A percentile compares a stretch with the other conserved stretches of the same genome.
phyloP scores from a whole-genome alignment of 2,329 filamentous ascomycete genomes.

The Berkeleyomyces basicola region DNA sequence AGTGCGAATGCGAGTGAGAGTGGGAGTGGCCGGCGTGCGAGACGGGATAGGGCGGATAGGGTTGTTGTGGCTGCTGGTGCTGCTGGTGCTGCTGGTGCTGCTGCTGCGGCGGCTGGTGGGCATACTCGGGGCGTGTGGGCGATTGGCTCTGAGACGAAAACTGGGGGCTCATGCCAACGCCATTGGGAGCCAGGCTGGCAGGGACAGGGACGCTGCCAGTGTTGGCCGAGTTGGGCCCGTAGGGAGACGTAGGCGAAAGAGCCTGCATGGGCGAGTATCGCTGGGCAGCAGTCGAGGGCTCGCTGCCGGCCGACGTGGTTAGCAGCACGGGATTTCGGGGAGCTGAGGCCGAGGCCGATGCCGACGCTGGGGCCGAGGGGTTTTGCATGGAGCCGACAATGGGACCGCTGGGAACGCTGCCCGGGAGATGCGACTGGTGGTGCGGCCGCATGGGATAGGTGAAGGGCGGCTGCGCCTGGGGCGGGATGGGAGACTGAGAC shows the following conservation, averaged over 20 bases:
- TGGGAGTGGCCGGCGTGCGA: not conserved
- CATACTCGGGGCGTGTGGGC: constrained; percentile 53
- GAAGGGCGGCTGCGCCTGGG: constrained; percentile 52
- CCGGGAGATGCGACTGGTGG: constrained; percentile 55
- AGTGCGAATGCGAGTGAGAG: constrained; percentile 23
- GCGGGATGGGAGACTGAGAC: constrained; percentile 15
- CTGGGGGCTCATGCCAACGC: constrained; percentile 55
- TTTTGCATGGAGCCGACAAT: constrained; percentile 15
- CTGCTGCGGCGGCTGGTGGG: constrained; percentile 20
- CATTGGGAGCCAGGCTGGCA: constrained; percentile 79
- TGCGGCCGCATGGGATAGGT: constrained; percentile 72
- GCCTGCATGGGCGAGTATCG: constrained; percentile 94
- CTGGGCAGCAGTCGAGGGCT: constrained; percentile 69
- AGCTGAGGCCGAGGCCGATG: constrained; percentile 50
- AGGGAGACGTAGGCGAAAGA: constrained; percentile 64
- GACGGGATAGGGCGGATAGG: constrained; percentile 3
- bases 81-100: constrained; percentile 7
- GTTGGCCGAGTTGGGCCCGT: constrained; percentile 45
- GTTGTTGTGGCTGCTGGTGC: constrained; percentile 1
- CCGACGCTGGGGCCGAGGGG: constrained; percentile 8
- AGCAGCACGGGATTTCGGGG: constrained; percentile 24
- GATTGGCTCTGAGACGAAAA: constrained; percentile 51
- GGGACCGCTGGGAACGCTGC: constrained; percentile 23
- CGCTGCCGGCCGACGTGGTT: constrained; percentile 25
- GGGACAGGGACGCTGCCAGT: constrained; percentile 58